Conservation (phyloP, 78 protist genomes). For the Dictyostelium citrinum region DNA sequence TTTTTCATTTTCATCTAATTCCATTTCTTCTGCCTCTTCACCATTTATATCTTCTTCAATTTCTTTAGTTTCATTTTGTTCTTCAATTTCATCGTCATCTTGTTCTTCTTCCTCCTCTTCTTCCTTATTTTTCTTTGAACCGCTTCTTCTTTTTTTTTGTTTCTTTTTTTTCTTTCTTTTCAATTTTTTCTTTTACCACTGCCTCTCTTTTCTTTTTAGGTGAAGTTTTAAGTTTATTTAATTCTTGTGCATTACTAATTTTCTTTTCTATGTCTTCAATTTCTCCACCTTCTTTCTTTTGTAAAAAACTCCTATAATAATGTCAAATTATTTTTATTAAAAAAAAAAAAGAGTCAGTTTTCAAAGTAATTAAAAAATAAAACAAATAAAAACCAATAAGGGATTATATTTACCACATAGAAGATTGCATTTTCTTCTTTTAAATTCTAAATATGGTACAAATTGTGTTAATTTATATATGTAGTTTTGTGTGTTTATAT, state of each 20-base stretch:
- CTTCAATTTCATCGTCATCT: not conserved
- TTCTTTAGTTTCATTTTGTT: not conserved
- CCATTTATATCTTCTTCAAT: not conserved
- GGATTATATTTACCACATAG: not conserved
- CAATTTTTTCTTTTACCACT: not conserved
- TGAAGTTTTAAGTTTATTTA: not conserved
- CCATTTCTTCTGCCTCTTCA: slow-evolving; percentile 8
- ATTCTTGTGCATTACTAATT: not conserved
- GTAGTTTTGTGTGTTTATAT: not conserved
- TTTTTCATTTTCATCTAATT: slow-evolving; percentile 10
- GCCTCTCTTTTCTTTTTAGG: not conserved
- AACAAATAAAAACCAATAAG: not conserved
- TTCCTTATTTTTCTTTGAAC: not conserved
- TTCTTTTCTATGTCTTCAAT: not conserved
- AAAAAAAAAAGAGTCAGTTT: not conserved
- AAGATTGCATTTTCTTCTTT: not conserved
- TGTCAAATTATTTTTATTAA: not conserved
- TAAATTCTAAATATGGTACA: not conserved
- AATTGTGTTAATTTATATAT: not conserved
- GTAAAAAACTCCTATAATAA: not conserved
- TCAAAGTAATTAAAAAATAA: no score
- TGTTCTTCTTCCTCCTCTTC: not conserved
- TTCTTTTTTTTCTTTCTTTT: not conserved
- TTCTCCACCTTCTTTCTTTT: slow-evolving; percentile 4
- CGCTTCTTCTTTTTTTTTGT: not conserved